These are phyloP conservation scores for Rhizophora mangle DNA, from an alignment of 345 rosid genomes.

Conservation along the genomic window DNA sequence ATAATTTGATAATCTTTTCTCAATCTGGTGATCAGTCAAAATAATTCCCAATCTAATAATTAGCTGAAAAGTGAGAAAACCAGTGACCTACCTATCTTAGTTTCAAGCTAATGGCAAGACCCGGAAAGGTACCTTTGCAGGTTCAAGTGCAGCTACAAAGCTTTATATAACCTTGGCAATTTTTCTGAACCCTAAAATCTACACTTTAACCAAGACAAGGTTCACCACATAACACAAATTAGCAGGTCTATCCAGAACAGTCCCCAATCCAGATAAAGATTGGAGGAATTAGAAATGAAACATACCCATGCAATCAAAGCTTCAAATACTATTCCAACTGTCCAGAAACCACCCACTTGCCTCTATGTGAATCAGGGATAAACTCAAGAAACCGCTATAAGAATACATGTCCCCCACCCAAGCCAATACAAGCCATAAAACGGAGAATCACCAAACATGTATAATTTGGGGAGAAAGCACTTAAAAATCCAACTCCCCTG, in stretches of 20 bases:
- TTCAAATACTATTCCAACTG: not conserved
- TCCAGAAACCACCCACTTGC: constrained; percentile 4
- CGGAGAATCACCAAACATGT: constrained; percentile 20
- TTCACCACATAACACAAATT: not conserved
- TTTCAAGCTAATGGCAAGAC: no score
- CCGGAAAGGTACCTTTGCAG: no score
- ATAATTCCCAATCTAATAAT: no score
- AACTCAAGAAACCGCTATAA: constrained; percentile 31
- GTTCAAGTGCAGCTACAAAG: no score
- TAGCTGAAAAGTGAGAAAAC: no score
- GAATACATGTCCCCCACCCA: constrained; percentile 28
- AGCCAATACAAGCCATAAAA: constrained; percentile 21
- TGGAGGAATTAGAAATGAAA: not conserved
- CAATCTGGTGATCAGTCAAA: no score
- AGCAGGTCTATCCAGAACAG: not conserved
- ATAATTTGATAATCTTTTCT: no score
- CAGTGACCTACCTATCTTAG: no score
- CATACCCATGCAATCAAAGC: not conserved
- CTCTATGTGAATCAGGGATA: constrained; percentile 20
- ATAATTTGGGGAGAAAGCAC: constrained; percentile 29
- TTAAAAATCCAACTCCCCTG: constrained; percentile 23
- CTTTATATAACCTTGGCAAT: not conserved
- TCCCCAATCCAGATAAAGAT: not conserved
- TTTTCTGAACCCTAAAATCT: not conserved
- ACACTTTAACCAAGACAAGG: not conserved